Conservation (phyloP, 2,329 filamentous ascomycete species). For the Fusarium incarnatum region DNA sequence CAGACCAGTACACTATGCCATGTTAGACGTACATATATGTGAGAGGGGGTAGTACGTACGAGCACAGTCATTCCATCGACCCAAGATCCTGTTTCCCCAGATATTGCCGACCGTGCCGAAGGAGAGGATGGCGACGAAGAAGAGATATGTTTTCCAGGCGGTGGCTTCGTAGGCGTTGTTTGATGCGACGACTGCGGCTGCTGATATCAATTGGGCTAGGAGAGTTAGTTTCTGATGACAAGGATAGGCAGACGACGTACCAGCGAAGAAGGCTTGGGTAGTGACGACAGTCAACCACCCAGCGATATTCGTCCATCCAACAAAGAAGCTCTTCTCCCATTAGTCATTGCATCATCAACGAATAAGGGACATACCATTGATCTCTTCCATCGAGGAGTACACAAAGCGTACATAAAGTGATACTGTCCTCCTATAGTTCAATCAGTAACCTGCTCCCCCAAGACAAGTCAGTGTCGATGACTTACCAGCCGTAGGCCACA, state of each 20-base stretch:
- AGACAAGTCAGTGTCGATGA: too few relatives aligned
- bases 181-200: constrained; percentile 56
- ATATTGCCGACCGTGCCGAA: constrained; percentile 50
- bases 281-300: constrained; percentile 60
- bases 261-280: constrained; percentile 57
- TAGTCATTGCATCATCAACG: fast-evolving
- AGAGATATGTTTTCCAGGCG: constrained; percentile 56
- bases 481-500: constrained; percentile 58
- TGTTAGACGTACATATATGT: background rate
- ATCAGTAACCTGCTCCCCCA: too few relatives aligned
- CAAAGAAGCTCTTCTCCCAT: constrained; percentile 54
- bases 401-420: constrained; percentile 58
- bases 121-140: constrained; percentile 50
- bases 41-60: constrained; percentile 20
- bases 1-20: constrained; percentile 54
- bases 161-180: constrained; percentile 53
- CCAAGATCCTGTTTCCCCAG: constrained; percentile 54
- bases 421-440: constrained; percentile 53
- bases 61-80: constrained; percentile 56
- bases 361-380: constrained; percentile 42
- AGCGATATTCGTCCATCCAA: constrained; percentile 57
- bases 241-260: constrained; percentile 32
- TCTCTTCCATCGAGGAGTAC: constrained; percentile 50
- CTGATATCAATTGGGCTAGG: constrained; percentile 57
- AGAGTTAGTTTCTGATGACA: background rate